These are phyloP conservation scores for Trichophyton rubrum DNA, from an alignment of 2,329 filamentous ascomycete species.

Conservation along the genomic window DNA sequence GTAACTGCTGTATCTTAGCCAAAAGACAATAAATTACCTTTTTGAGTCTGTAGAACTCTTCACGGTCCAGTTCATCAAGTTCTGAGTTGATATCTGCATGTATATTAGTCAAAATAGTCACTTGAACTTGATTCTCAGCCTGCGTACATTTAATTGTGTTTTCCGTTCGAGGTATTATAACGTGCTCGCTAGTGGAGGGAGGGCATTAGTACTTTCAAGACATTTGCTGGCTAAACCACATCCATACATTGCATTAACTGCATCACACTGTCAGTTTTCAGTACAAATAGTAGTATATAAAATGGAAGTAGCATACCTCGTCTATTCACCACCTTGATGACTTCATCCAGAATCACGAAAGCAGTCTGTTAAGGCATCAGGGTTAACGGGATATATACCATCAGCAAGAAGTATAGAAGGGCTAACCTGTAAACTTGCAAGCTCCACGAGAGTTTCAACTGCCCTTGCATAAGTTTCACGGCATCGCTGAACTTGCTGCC, in stretches of 20 bases:
- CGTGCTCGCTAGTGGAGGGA: conserved; percentile 31
- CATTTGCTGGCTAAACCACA: background rate
- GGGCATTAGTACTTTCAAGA: background rate
- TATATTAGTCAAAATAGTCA: conserved; percentile 10
- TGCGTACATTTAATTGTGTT: conserved; percentile 92
- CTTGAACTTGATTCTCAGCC: background rate
- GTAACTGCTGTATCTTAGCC: background rate
- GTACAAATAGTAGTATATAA: background rate
- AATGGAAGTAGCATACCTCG: conserved; percentile 47
- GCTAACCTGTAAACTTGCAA: conserved; percentile 71
- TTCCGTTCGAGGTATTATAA: conserved; percentile 94
- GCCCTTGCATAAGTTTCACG: conserved; percentile 91
- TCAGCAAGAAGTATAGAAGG: background rate
- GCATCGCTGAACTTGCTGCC: conserved; percentile 90
- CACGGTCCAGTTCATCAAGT: conserved; percentile 89
- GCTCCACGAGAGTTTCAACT: conserved; percentile 88
- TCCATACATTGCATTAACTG: conserved; percentile 82
- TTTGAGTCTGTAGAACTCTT: conserved; percentile 95
- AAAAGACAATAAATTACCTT: conserved; percentile 41
- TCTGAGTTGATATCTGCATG: conserved; percentile 83
- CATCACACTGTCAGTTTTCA: conserved; percentile 9
- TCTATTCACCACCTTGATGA: conserved; percentile 97
- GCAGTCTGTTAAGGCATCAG: conserved; percentile 50
- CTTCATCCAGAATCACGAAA: conserved; percentile 94
- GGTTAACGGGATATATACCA: conserved; percentile 1